Percentiles rank a stretch among this genome's conserved stretches.
phyloP scores from a whole-genome alignment of 768 basidiomycete genomes.

The Phaeotremella fagi region DNA sequence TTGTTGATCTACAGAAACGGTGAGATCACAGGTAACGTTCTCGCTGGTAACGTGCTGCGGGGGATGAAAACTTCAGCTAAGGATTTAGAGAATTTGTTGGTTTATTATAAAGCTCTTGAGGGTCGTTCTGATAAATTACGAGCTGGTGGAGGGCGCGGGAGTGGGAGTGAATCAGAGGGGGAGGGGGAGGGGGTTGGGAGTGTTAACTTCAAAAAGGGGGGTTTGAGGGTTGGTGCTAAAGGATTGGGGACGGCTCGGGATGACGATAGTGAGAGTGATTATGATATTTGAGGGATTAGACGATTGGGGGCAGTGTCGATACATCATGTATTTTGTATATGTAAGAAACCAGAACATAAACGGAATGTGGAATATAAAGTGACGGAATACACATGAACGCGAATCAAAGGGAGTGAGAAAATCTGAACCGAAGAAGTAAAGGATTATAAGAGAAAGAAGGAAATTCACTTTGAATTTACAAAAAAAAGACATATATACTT shows the following conservation, averaged over 20 bases:
- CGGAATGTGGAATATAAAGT: too few relatives aligned
- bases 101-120: slow-evolving; percentile 64
- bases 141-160: slow-evolving; percentile 41
- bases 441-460: too few relatives aligned
- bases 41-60: slow-evolving; percentile 58
- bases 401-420: background rate
- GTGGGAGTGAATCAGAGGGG: slow-evolving; percentile 41
- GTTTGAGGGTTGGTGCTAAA: slow-evolving; percentile 30
- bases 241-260: slow-evolving; percentile 46
- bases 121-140: slow-evolving; percentile 47
- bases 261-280: slow-evolving; percentile 66
- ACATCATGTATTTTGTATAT: too few relatives aligned
- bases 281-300: slow-evolving; percentile 63
- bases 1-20: slow-evolving; percentile 87
- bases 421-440: too few relatives aligned
- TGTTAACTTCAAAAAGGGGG: slow-evolving; percentile 46
- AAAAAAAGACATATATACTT: too few relatives aligned
- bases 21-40: slow-evolving; percentile 78
- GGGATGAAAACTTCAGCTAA: slow-evolving; percentile 63
- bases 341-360: too few relatives aligned
- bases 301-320: too few relatives aligned
- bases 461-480: too few relatives aligned
- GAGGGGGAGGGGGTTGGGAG: slow-evolving; percentile 53
- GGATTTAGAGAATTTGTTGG: slow-evolving; percentile 48
- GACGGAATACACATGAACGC: too few relatives aligned